Conservation (phyloP, 805 yeast species). For the Lipomyces chichibuensis region DNA sequence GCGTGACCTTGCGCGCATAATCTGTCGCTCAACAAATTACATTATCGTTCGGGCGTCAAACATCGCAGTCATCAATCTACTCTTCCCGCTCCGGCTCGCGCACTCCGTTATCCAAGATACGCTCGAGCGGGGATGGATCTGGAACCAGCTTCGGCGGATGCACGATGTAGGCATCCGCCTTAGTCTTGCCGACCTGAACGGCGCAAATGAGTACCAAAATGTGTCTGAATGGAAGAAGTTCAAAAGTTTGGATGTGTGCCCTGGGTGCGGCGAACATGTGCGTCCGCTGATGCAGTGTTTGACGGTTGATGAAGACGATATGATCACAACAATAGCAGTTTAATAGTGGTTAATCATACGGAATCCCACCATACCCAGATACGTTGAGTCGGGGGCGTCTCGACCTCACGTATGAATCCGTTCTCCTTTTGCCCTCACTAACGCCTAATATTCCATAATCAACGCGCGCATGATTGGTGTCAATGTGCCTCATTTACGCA, state of each 20-base stretch:
- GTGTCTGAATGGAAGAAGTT: conserved; percentile 12
- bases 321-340: neutral
- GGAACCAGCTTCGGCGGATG: conserved; percentile 8
- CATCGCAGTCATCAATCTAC: neutral
- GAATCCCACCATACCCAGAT: no score
- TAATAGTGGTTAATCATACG: neutral
- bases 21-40: conserved; percentile 13
- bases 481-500: no score
- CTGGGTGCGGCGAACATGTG: conserved; percentile 22
- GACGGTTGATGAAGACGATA: no score
- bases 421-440: no score
- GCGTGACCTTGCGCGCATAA: neutral
- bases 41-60: neutral
- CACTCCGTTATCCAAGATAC: conserved; percentile 6
- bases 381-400: no score
- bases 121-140: conserved; percentile 20
- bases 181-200: neutral
- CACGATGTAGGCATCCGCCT: conserved; percentile 10
- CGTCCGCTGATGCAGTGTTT: neutral
- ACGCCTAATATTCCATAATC: no score
- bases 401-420: no score
- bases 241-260: conserved; percentile 6
- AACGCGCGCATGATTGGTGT: no score
- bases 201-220: neutral
- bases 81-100: conserved; percentile 9